Evolutionary conservation across 2,329 filamentous ascomycete species (phyloP).

Genomic region (Magnaporthales sp.): DNA sequence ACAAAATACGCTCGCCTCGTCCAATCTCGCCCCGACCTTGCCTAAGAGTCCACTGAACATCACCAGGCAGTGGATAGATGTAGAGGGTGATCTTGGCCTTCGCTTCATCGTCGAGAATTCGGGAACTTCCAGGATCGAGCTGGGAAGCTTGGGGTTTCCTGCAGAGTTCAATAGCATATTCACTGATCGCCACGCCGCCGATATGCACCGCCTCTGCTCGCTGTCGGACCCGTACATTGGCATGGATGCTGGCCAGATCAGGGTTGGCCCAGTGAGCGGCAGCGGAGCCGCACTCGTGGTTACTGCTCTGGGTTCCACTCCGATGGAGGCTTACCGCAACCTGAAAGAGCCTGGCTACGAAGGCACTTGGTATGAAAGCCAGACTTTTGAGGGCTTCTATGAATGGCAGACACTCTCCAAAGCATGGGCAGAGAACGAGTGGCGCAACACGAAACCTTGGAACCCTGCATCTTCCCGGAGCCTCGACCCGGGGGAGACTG

Average conservation of each 20-base stretch:
- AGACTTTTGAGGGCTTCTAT: conserved; percentile 52
- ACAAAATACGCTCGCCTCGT: conserved; percentile 19
- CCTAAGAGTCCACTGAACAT: conserved; percentile 27
- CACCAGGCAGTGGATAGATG: conserved; percentile 41
- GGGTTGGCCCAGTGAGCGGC: conserved; percentile 41
- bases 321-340: conserved; percentile 47
- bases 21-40: conserved; percentile 3
- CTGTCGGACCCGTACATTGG: conserved; percentile 53
- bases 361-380: conserved; percentile 35
- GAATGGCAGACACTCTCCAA: conserved; percentile 48
- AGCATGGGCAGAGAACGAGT: conserved; percentile 48
- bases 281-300: conserved; percentile 44
- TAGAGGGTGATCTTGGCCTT: conserved; percentile 39
- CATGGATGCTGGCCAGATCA: conserved; percentile 47
- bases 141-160: conserved; percentile 49
- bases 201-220: conserved; percentile 42
- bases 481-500: conserved; percentile 32
- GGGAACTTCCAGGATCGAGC: conserved; percentile 30
- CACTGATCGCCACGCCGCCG: conserved; percentile 34
- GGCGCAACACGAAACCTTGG: conserved; percentile 42
- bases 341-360: conserved; percentile 34
- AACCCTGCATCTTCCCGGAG: conserved; percentile 39
- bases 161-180: conserved; percentile 57
- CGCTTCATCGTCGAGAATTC: conserved; percentile 41
- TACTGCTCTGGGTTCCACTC: conserved; percentile 36